Conservation (phyloP, 2,329 filamentous ascomycete genomes). For the Ceratocystis variospora region DNA sequence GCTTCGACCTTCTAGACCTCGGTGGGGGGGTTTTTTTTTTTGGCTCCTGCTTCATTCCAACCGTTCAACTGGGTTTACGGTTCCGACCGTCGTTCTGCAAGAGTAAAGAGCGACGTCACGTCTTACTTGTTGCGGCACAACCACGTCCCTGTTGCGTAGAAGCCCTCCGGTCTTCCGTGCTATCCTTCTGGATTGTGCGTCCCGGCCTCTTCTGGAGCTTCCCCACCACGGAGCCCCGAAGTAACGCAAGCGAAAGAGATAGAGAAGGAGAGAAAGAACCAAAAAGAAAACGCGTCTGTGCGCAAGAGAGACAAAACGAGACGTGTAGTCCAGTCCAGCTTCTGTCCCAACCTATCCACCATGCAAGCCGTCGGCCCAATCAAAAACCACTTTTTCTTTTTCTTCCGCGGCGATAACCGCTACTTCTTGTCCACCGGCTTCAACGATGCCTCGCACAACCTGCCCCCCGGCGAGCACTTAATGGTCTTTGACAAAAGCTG, state of each 20-base stretch:
- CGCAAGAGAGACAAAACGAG: too few relatives aligned
- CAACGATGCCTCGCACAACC: conserved; percentile 14
- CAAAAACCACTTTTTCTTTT: conserved; percentile 15
- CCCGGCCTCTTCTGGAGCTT: not conserved
- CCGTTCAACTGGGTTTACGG: not conserved
- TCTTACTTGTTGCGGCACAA: too few relatives aligned
- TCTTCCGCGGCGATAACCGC: conserved; percentile 16
- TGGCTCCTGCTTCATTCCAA: not conserved
- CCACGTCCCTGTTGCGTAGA: too few relatives aligned
- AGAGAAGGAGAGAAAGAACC: not conserved
- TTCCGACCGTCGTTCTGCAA: too few relatives aligned
- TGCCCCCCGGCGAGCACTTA: conserved; percentile 9
- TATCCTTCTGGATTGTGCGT: not conserved
- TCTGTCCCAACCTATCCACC: not conserved
- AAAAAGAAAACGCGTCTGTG: too few relatives aligned
- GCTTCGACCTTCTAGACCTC: not conserved
- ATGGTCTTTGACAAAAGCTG: conserved; percentile 4
- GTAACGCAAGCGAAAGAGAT: not conserved
- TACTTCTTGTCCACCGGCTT: conserved; percentile 17
- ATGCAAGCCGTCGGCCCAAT: conserved; percentile 7
- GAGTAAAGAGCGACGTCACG: too few relatives aligned
- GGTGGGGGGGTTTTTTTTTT: not conserved
- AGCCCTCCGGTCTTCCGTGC: not conserved
- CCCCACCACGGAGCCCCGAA: not conserved
- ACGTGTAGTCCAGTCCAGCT: too few relatives aligned